Evolutionary conservation across 1,284 basidiomycete species (phyloP).

Genomic region (Golubevia pallescens): DNA sequence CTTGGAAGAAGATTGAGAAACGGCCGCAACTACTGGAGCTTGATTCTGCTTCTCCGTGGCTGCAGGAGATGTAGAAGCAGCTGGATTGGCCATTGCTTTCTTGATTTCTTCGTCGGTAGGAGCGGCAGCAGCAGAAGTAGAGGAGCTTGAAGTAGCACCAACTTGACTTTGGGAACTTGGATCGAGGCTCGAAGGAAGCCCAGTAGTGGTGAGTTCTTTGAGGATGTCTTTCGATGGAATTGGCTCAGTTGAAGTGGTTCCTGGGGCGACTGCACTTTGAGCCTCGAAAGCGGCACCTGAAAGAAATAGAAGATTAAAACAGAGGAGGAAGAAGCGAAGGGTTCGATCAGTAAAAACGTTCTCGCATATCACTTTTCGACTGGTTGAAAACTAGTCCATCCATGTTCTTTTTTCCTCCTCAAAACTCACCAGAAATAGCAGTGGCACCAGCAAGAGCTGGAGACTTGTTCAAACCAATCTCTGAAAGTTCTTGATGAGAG

Average conservation of each 20-base stretch:
- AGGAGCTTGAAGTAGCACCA: not conserved
- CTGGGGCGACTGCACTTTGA: not conserved
- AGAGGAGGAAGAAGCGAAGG: too few species aligned
- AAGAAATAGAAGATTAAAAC: too few species aligned
- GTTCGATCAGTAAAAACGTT: too few species aligned
- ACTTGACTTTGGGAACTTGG: not conserved
- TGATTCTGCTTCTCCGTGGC: not conserved
- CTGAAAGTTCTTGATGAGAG: not conserved
- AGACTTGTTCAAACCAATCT: not conserved
- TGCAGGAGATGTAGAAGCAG: not conserved
- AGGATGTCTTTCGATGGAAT: not conserved
- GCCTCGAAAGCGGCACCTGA: not conserved
- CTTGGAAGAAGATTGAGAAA: not conserved
- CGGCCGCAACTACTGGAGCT: not conserved
- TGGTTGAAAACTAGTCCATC: not conserved
- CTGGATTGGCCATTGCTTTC: not conserved
- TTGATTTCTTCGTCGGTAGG: not conserved
- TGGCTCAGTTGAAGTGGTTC: not conserved
- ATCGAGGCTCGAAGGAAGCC: not conserved
- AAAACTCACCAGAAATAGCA: not conserved
- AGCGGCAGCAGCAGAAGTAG: not conserved
- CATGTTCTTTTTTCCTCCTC: not conserved
- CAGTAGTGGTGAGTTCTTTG: not conserved
- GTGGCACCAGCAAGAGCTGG: not conserved
- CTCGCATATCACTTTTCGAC: too few species aligned